Percentiles rank a stretch among this genome's conserved stretches.
phyloP scores from a whole-genome alignment of 169 alveolate genomes.

The Plasmodium cynomolgi region DNA sequence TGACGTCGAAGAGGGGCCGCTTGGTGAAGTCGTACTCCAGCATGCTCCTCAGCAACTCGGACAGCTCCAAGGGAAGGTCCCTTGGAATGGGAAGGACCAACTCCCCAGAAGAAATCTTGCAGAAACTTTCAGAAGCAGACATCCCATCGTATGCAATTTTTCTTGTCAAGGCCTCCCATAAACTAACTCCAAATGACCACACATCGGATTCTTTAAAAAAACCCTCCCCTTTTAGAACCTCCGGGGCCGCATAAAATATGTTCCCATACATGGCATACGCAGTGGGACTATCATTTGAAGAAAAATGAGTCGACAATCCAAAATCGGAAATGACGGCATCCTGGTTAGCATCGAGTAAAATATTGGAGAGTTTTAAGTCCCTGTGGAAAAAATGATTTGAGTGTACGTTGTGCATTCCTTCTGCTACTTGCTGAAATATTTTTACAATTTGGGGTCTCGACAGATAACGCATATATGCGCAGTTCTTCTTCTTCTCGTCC shows the following conservation, averaged over 20 bases:
- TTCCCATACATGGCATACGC: constrained; percentile 81
- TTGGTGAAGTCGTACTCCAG: constrained; percentile 62
- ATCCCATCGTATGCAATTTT: constrained; percentile 79
- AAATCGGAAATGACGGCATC: constrained; percentile 80
- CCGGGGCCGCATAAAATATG: constrained; percentile 83
- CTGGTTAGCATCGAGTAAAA: constrained; percentile 41
- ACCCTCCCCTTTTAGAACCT: constrained; percentile 81
- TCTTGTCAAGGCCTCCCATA: constrained; percentile 76
- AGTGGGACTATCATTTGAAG: constrained; percentile 75
- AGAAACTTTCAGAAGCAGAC: constrained; percentile 71
- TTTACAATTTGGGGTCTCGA: constrained; percentile 75
- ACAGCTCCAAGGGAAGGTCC: constrained; percentile 50
- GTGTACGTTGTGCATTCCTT: constrained; percentile 78
- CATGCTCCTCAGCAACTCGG: constrained; percentile 43
- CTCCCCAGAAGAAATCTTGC: constrained; percentile 64
- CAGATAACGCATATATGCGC: constrained; percentile 30
- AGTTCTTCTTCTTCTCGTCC: constrained; percentile 50
- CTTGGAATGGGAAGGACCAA: constrained; percentile 62
- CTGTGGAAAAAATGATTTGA: constrained; percentile 73
- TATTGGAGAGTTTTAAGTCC: constrained; percentile 62
- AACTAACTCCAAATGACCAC: constrained; percentile 81
- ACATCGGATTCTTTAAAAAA: constrained; percentile 82
- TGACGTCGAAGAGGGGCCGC: constrained; percentile 68
- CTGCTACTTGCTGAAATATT: constrained; percentile 79
- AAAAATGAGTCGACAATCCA: constrained; percentile 78